These are phyloP conservation scores for Thozetella sp. DNA, from an alignment of 495 filamentous ascomycete genomes.

Conservation along the genomic window DNA sequence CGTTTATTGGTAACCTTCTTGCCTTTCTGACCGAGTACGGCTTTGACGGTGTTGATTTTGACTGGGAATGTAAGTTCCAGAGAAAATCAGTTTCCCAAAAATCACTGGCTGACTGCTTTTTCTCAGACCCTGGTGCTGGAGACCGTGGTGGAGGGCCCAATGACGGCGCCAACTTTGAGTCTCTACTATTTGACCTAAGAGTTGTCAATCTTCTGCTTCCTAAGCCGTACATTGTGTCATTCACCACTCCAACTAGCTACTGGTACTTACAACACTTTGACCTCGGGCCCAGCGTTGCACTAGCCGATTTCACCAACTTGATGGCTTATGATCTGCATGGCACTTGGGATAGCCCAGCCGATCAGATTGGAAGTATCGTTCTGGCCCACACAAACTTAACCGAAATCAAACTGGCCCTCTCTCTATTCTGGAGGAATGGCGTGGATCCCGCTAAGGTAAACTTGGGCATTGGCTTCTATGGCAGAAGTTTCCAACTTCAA, in stretches of 20 bases:
- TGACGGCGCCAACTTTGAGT: constrained; percentile 45
- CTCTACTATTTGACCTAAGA: constrained; percentile 33
- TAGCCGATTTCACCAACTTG: constrained; percentile 55
- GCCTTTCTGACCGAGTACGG: constrained; percentile 42
- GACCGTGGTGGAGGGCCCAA: constrained; percentile 42
- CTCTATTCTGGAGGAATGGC: constrained; percentile 54
- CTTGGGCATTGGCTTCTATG: constrained; percentile 58
- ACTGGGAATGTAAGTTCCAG: constrained; percentile 35
- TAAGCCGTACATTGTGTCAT: constrained; percentile 31
- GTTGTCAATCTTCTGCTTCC: constrained; percentile 19
- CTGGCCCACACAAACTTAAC: constrained; percentile 57
- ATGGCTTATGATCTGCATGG: constrained; percentile 56
- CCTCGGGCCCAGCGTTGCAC: constrained; percentile 25
- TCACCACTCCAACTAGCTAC: constrained; percentile 48
- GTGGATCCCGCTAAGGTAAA: constrained; percentile 40
- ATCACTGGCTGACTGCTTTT: constrained; percentile 41
- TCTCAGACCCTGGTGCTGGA: constrained; percentile 49
- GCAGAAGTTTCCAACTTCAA: constrained; percentile 32
- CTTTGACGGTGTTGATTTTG: constrained; percentile 58
- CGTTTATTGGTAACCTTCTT: constrained; percentile 43
- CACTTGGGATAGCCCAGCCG: constrained; percentile 24
- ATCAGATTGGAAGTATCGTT: constrained; percentile 29
- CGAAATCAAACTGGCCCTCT: constrained; percentile 48
- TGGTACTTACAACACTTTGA: constrained; percentile 59
- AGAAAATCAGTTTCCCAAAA: constrained; percentile 1